These are phyloP conservation scores for Apiotrichum porosum DNA, from an alignment of 1,284 basidiomycete species.

Conservation along the genomic window DNA sequence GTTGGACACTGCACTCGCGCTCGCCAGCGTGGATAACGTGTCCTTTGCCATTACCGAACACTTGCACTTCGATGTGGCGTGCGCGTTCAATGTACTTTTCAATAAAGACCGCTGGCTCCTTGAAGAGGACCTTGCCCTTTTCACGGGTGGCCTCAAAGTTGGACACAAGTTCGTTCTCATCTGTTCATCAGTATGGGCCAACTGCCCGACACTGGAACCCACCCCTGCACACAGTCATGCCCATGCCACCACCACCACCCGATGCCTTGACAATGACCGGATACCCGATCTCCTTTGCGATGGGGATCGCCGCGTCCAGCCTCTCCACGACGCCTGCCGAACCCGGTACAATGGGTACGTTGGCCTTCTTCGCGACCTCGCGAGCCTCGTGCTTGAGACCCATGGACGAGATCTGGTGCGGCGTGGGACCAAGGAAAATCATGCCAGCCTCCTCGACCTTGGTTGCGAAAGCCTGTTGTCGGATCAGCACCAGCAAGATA, in stretches of 20 bases:
- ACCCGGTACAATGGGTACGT: constrained; percentile 59
- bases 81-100: constrained; percentile 59
- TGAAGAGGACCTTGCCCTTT: constrained; percentile 54
- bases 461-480: constrained; percentile 52
- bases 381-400: constrained; percentile 63
- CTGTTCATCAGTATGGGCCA: constrained; percentile 24
- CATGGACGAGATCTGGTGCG: constrained; percentile 56
- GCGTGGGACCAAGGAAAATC: constrained; percentile 59
- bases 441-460: constrained; percentile 55
- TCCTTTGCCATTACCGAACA: constrained; percentile 60
- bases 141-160: constrained; percentile 18
- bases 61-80: constrained; percentile 65
- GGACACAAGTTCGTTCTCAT: constrained; percentile 54
- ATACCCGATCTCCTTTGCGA: constrained; percentile 54
- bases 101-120: constrained; percentile 57
- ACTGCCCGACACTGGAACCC: constrained; percentile 48
- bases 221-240: constrained; percentile 58
- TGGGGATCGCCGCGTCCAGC: constrained; percentile 51
- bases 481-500: neutral
- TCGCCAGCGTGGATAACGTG: constrained; percentile 64
- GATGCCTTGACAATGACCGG: constrained; percentile 59
- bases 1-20: constrained; percentile 65
- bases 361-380: constrained; percentile 53
- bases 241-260: constrained; percentile 68
- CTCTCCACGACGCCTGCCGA: constrained; percentile 51